Evolutionary conservation across 2,329 filamentous ascomycete genomes (phyloP).

Genomic region (Thyridium curvatum): DNA sequence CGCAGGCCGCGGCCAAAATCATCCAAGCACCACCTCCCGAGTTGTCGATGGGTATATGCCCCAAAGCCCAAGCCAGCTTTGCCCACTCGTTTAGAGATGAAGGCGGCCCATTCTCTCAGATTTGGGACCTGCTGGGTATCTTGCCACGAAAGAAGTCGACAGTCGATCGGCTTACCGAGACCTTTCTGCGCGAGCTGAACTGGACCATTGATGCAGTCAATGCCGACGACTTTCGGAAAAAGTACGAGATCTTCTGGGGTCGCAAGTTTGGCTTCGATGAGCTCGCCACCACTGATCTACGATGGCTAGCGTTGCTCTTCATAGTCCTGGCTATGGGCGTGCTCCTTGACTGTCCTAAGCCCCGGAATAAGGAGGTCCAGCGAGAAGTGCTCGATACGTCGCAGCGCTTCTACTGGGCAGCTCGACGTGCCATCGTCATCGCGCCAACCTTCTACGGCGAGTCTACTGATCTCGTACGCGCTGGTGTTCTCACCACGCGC

Average conservation of each 20-base stretch:
- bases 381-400: slow-evolving; percentile 29
- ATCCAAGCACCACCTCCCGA: slow-evolving; percentile 8
- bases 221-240: slow-evolving; percentile 21
- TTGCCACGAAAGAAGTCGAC: slow-evolving; percentile 28
- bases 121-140: slow-evolving; percentile 32
- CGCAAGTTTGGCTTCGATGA: slow-evolving; percentile 31
- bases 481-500: slow-evolving; percentile 29
- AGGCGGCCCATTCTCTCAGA: slow-evolving; percentile 17
- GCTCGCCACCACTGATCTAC: slow-evolving; percentile 28
- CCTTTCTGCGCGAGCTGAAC: slow-evolving; percentile 28
- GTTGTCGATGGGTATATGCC: slow-evolving; percentile 6
- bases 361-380: slow-evolving; percentile 23
- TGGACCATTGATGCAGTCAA: slow-evolving; percentile 28
- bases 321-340: slow-evolving; percentile 31
- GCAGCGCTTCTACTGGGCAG: slow-evolving; percentile 32
- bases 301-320: slow-evolving; percentile 33
- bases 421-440: slow-evolving; percentile 29
- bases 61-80: slow-evolving; percentile 6
- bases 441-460: slow-evolving; percentile 34
- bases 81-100: slow-evolving; percentile 11
- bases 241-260: slow-evolving; percentile 30
- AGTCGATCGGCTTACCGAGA: slow-evolving; percentile 25
- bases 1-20: slow-evolving; percentile 11
- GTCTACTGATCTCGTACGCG: slow-evolving; percentile 29
- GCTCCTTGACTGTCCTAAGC: slow-evolving; percentile 24